Conservation (phyloP, 352 stramenopile species). For the Phytophthora foliorum region DNA sequence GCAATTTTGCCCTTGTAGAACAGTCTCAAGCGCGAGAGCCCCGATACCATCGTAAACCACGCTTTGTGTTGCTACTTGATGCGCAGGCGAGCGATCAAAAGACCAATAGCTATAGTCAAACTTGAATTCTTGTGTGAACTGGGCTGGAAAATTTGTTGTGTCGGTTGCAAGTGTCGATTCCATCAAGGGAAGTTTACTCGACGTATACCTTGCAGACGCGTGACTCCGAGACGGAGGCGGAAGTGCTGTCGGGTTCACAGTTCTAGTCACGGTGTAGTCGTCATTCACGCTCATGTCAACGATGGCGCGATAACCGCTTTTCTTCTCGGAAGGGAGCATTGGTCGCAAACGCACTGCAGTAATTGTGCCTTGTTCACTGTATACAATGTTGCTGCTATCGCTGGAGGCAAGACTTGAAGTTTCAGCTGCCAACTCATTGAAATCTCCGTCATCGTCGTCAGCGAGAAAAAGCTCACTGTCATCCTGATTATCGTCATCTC, state of each 20-base stretch:
- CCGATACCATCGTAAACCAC: constrained; percentile 72
- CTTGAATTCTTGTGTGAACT: constrained; percentile 78
- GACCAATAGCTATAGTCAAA: constrained; percentile 85
- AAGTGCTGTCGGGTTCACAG: constrained; percentile 68
- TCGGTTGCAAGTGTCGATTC: background rate
- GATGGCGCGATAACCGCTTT: constrained; percentile 62
- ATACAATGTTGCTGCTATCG: constrained; percentile 24
- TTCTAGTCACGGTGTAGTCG: constrained; percentile 59
- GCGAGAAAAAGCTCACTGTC: constrained; percentile 22
- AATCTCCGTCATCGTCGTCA: constrained; percentile 25
- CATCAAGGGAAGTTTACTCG: constrained; percentile 14
- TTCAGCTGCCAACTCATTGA: constrained; percentile 32
- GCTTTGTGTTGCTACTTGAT: constrained; percentile 55
- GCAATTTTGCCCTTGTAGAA: constrained; percentile 76
- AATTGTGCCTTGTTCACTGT: constrained; percentile 59
- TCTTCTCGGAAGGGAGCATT: constrained; percentile 72
- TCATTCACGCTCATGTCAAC: constrained; percentile 58
- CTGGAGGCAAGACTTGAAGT: constrained; percentile 41
- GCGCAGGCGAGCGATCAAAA: constrained; percentile 47
- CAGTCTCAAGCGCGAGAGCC: constrained; percentile 58
- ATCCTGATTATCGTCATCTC: constrained; percentile 27
- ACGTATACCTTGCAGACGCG: background rate
- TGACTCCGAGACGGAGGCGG: background rate
- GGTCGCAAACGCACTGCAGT: constrained; percentile 79
- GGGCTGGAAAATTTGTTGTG: constrained; percentile 35